Evolutionary conservation across 2,329 filamentous ascomycete genomes (phyloP), one percentile per base, ranked within the genome.

Genomic region (Mycosphaerella arachidis): DNA sequence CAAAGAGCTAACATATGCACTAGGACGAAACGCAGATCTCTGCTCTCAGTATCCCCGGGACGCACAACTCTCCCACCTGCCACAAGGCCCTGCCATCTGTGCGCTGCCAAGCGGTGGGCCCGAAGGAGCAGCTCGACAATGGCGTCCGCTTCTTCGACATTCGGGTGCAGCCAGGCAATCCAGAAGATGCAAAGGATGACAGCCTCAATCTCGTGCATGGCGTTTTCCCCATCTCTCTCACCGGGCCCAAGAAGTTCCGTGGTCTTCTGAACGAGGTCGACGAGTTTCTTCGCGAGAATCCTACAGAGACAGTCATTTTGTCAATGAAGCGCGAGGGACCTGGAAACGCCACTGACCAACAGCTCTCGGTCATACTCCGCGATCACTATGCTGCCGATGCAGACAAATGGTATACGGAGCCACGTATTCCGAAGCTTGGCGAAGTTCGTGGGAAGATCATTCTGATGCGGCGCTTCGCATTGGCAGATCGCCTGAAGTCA

Each of bases 81-180:
- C 83, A 95, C 79, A 83, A 85, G 53, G 92, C 94, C 12, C 83
- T 97, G 5, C 94, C 94, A 1, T 96, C 91, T 1, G 94, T 97
- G 40, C 89, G 94, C 43, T 97, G 94, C 75, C 94, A 99, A 77
- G 87, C 90, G 35, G 91, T 92, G 18, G 81, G 84, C 62, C 82
- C 95, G 5, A 80, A 81, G 53, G 85, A 88, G 56, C 94, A 99
- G 76, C 85, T 99, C 30, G 81, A 86, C 58, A 93, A 96, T 72
- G 94, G 94, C 30, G 89, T 97, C 50, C 91, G 94, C 55, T 97
- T 97, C 80, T 86, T 99, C 66, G 94, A 99, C 73, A 85, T 99
- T 63, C 87, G 94, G 55, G 89, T 97, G 1, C 87, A 89, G 68
- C 85, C 86, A 1, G 79, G 82, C 31, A 79, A 79, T 55, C 81